Base-by-base conservation (phyloP, 352 stramenopile genomes). In the Globisporangium polare region DNA sequence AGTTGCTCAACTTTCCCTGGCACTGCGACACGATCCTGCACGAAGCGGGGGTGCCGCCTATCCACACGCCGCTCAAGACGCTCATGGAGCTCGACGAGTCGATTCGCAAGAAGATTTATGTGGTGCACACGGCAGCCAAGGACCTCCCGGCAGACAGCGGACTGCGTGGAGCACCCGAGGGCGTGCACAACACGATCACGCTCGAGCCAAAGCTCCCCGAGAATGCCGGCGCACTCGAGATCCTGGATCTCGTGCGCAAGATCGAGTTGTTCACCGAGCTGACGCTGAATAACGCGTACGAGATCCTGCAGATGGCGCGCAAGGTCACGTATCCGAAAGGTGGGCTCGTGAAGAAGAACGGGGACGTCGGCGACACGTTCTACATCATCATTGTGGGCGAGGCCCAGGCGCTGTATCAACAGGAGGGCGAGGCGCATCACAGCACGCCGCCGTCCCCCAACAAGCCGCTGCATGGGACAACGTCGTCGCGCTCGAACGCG, bases 1-100 rank as follows among this genome's bases (percentile, higher is more conserved):
- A 97, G 67, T 67, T 99, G n/a, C 74, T 97, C 22, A 88, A 98
- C 62, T 94, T 98, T 46, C 94, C 95, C 6, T 94, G 97, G 72
- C 88, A 98, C 56, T 89, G 96, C 49, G 94, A 98, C 67, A 67
- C 92, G 10, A 95, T 98, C 47, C 75, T 98, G 39, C 95, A 99
- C 65, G 95, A 99, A 71, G 90, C 94, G 15, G 95, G 95, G 9
- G 94, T 97, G 5, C 92, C 95, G 12, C 95, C 95, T 8, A 97
- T 99, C 69, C 95, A 99, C 76, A 99, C 95, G 18, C 92, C 95
- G 7, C 77, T 99, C 26, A 92, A 97, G 46, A 97, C 96, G 27
- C 80, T 99, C 7, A 78, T 96, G 65, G 82, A 81, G 15, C 80
- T 99, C 13, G 90, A 96, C 37, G 70, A 94, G 39, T 66, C 71